Base-by-base conservation (phyloP, 768 basidiomycete species). In the Royoungia palumana region DNA sequence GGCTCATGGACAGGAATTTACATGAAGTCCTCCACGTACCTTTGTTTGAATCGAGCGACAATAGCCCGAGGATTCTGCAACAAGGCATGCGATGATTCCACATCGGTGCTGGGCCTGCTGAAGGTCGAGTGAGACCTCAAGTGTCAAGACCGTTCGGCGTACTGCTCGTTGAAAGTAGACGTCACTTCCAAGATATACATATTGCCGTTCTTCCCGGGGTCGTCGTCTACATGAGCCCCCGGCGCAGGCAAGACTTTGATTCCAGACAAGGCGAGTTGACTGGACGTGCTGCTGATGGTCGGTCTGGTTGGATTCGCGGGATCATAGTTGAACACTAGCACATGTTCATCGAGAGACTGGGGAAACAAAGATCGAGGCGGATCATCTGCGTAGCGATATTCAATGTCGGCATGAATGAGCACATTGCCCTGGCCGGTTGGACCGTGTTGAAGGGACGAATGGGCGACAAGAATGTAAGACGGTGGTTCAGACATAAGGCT, bases 331-430 rank as follows among this genome's bases (percentile, higher is more conserved):
- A 93, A 74, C 21, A 93, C 74, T 2, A 93, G 72, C 20, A 92
- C 82, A 57, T 85, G 85, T 63, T 89, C 87, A 44, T 79, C 74
- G 11, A 77, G 70, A 35, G 74, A 72, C 30, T 72, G 76, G 5
- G 86, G 83, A 35, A 89, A 68, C 12, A 91, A 67, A 11, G 79
- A 67, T n/a, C 80, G 66, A 4, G 87, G 83, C 0, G 83, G 75
- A 60, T 93, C 90, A 57, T 93, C 88, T 17, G 80, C 77, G 60
- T 88, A 92, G 58, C 88, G 85, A 63, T 91, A 91, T 57, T 91
- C 85, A 16, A 93, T 82, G 36, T 72, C 69, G 5, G 87, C 86
- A 60, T 92, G 89, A 11, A 76, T 69, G 40, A 72, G 58, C 27
- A 50, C 54, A 2, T 53, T 70, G 24, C 72, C 74, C 11, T 70